Evolutionary conservation across 2,329 filamentous ascomycete genomes (phyloP).

Genomic region (Byssoonygena ceratinophila): DNA sequence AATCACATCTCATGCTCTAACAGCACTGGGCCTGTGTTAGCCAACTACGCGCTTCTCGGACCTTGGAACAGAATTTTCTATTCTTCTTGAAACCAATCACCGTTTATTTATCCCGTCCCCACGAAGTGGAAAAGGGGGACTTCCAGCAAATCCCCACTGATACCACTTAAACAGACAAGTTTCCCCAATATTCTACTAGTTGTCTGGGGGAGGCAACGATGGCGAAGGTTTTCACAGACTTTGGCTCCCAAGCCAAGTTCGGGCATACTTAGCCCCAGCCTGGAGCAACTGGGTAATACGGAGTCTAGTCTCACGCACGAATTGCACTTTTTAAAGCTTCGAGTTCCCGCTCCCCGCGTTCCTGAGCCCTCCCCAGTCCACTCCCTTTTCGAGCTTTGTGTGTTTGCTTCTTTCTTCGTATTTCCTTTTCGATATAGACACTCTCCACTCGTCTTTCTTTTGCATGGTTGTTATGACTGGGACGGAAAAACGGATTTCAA

Average conservation of each 20-base stretch:
- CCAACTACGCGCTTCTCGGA: conserved; percentile 5
- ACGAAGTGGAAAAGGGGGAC: neutral
- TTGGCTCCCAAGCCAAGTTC: conserved; percentile 7
- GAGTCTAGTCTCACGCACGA: conserved; percentile 15
- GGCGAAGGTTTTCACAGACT: conserved; percentile 6
- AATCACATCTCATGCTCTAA: too few species aligned
- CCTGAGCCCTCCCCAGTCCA: neutral
- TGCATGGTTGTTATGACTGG: neutral
- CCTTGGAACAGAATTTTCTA: conserved; percentile 2
- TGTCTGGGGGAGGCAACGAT: conserved; percentile 24
- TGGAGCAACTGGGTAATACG: conserved; percentile 14
- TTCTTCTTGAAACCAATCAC: neutral
- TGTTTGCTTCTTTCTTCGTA: neutral
- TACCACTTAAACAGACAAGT: neutral
- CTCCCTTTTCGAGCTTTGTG: neutral
- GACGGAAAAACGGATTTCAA: neutral
- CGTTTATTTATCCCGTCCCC: neutral
- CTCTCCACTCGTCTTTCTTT: conserved; percentile 2
- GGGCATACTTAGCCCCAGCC: neutral
- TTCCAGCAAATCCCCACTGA: neutral
- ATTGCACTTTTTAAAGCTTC: conserved; percentile 18
- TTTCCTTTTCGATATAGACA: neutral
- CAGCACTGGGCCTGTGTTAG: neutral
- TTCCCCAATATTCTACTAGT: conserved; percentile 1
- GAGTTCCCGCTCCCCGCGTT: conserved; percentile 8